phyloP scores from a whole-genome alignment of 2,329 filamentous ascomycete genomes.

The Sporothrix pallida region DNA sequence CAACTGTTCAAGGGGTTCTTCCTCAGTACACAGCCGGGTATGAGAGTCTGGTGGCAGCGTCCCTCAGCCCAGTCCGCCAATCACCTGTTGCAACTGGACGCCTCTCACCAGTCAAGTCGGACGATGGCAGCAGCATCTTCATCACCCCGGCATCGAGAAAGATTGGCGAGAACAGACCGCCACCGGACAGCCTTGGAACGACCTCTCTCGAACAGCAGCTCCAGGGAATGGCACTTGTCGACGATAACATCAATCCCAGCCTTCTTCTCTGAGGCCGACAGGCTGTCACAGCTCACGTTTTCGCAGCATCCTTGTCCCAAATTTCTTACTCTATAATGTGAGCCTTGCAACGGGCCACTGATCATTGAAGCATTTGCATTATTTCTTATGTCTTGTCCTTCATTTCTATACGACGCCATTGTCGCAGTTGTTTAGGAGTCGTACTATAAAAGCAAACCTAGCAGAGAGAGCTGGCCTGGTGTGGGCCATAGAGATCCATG shows the following conservation, averaged over 20 bases:
- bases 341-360: neutral
- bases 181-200: constrained; percentile 40
- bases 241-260: constrained; percentile 35
- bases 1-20: constrained; percentile 58
- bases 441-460: neutral
- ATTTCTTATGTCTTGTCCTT: constrained; percentile 20
- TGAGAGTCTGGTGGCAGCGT: constrained; percentile 35
- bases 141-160: constrained; percentile 43
- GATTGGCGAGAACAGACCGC: constrained; percentile 54
- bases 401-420: neutral
- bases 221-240: constrained; percentile 34
- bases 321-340: constrained; percentile 7
- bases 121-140: constrained; percentile 36
- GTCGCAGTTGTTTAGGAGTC: neutral
- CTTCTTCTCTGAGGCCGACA: constrained; percentile 14
- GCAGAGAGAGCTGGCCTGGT: too few species aligned
- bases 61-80: constrained; percentile 28
- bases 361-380: constrained; percentile 1
- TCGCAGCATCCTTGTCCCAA: constrained; percentile 25
- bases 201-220: constrained; percentile 44
- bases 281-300: neutral
- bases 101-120: constrained; percentile 35
- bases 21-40: constrained; percentile 38
- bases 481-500: neutral
- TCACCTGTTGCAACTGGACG: constrained; percentile 37